Percentiles rank a stretch among this genome's conserved stretches.
Evolutionary conservation across 148 eudicot genomes (phyloP).

Genomic region (Vaccinium macrocarpon): DNA sequence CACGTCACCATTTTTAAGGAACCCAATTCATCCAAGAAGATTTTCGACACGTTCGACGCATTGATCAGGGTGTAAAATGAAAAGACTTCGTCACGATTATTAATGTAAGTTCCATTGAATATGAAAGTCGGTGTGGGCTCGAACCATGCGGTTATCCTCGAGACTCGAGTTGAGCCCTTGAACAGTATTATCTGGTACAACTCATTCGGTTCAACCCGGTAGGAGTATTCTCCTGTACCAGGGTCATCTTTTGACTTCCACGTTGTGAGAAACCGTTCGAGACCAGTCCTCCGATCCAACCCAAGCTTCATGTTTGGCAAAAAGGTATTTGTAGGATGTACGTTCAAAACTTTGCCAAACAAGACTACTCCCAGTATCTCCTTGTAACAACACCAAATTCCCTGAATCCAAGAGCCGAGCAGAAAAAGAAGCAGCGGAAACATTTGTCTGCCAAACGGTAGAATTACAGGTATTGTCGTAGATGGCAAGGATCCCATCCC

Average conservation of each 20-base stretch:
- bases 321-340: background rate
- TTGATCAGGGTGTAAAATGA: background rate
- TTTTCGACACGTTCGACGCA: background rate
- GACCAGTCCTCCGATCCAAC: slow-evolving; percentile 4
- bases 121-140: background rate
- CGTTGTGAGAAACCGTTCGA: background rate
- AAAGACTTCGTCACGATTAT: background rate
- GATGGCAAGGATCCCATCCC: slow-evolving; percentile 18
- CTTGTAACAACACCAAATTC: slow-evolving; percentile 7
- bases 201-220: background rate
- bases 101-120: background rate
- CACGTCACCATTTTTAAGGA: background rate
- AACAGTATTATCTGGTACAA: background rate
- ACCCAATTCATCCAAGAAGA: background rate
- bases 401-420: slow-evolving; percentile 9
- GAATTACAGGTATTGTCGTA: background rate
- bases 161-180: background rate
- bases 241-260: slow-evolving; percentile 13
- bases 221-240: background rate
- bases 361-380: background rate
- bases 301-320: slow-evolving; percentile 3
- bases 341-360: slow-evolving; percentile 17
- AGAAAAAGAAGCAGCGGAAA: background rate
- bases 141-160: background rate
- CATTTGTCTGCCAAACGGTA: background rate